Base-by-base conservation (phyloP, 352 stramenopile species). In the Aphanomyces invadans region DNA sequence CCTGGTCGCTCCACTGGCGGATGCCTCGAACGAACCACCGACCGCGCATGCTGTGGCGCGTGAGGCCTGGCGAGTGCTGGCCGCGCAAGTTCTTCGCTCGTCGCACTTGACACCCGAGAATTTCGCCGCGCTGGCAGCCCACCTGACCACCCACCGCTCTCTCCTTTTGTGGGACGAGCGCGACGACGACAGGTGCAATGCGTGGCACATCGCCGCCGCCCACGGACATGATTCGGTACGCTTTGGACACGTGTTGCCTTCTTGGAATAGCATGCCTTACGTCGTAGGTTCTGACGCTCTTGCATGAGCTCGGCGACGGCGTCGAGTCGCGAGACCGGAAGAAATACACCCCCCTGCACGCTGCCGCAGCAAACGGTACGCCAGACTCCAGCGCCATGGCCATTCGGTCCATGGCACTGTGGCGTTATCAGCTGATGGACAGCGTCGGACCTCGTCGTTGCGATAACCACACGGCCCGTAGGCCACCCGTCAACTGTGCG, bases 111-210 rank as follows among this genome's bases (percentile, higher is more conserved):
- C 29, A 25, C 60, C 25, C 29, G 45, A n/a, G 28, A 25, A 67
- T 33, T 38, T 67, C 2, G 44, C 55, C 23, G 45, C 32, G 42
- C 19, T 67, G 28, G 9, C 55, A 5, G 15, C 45, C 4, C 33
- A 46, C 31, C 28, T 67, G 32, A 28, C 7, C 3, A 21, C 23
- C 26, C 60, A 67, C 32, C 60, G 60, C 12, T 42, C 60, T 11
- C 17, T 67, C 26, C 49, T 57, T 12, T 44, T 67, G 17, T 67
- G 60, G 60, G 60, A 67, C 49, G 60, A 67, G n/a, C 60, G 60
- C 11, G 60, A 67, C n/a, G 60, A 57, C 29, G 60, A 67, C 2
- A 25, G 48, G n/a, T 21, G 60, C 42, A 67, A 57, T 42, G 42
- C 38, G 21, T 67, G 60, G 60, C 60, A 67, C 38, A 21, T 67